Base-by-base conservation (phyloP, 2,329 filamentous ascomycete species). In the Cadophora gregata region DNA sequence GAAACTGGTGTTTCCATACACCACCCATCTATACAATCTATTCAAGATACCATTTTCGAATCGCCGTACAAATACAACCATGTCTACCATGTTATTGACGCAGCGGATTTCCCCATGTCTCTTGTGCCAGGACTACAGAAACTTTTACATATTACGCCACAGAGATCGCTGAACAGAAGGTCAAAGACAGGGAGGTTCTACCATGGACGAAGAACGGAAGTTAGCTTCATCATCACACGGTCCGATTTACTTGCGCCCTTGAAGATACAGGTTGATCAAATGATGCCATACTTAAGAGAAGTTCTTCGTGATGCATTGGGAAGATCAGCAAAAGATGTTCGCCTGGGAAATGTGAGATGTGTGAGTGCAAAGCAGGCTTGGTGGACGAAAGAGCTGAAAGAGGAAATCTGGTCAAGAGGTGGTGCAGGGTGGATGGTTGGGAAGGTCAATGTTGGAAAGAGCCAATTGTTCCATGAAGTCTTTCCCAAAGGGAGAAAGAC, bases 371-470 rank as follows among this genome's bases (percentile, higher is more conserved):
- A 91, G 75, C 85, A 92, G 66, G 86, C 86, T 10, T 99, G 96
- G 96, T 97, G 95, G 93, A 97, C 94, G 0, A 91, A 86, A 71
- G 83, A 91, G 59, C 81, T 99, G 64, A 97, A 93, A 78, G 90
- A 97, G 72, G 90, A 94, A 58, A 93, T 99, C 56, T 94, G 89
- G 85, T 81, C 88, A 51, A 87, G 92, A 59, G 93, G 93, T 4
- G 95, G 95, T 4, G 96, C 90, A 19, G 90, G 92, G 19, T 99
- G 96, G 95, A 90, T 99, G 83, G 91, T 99, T 2, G 96, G 96
- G n/a, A 98, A 97, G 79, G 93, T 93, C 69, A 99, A 99, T 76
- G 96, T 98, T 2, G 96, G 96, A 27, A 99, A 99, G 80, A 98
- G 95, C 73, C 90, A 91, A 75, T 85, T 99, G 1, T 97, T 98